Percentiles rank a stretch among this genome's conserved stretches.
These are phyloP conservation scores for Lichtheimia ornata DNA, from an alignment of 371 early-diverging fungal genomes.

Conservation along the genomic window DNA sequence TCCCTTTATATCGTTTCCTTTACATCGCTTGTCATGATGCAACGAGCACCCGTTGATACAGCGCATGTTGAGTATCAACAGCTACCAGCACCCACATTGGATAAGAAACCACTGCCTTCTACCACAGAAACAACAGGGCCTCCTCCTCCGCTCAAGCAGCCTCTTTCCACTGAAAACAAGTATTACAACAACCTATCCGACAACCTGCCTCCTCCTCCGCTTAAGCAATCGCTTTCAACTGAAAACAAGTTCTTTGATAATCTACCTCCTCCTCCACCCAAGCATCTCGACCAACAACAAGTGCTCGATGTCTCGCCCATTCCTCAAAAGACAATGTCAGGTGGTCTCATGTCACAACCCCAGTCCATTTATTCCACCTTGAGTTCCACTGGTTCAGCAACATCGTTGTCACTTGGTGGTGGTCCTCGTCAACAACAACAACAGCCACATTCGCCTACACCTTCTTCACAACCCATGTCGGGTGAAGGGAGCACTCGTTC, in stretches of 20 bases:
- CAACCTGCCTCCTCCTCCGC: background rate
- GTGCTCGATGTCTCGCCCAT: background rate
- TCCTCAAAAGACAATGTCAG: conserved; percentile 1
- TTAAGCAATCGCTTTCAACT: background rate
- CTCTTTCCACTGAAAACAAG: background rate
- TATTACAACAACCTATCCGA: background rate
- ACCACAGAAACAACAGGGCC: background rate
- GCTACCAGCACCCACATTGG: background rate
- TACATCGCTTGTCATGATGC: background rate
- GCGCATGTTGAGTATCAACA: conserved; percentile 8
- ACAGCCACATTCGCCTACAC: conserved; percentile 8
- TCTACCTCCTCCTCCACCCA: conserved; percentile 10
- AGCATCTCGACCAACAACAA: conserved; percentile 1
- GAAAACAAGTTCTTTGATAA: background rate
- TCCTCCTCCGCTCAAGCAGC: conserved; percentile 11
- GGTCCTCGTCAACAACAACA: background rate
- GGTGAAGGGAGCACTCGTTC: conserved; percentile 14
- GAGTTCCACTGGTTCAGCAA: conserved; percentile 1
- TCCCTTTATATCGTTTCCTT: background rate
- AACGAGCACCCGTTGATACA: background rate
- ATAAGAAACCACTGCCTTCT: too few relatives aligned
- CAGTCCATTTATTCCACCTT: conserved; percentile 6
- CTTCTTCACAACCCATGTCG: background rate
- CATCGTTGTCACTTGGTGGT: background rate
- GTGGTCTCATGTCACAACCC: background rate